Evolutionary conservation across 768 basidiomycete genomes (phyloP).

Genomic region (Psilocybe cubensis): DNA sequence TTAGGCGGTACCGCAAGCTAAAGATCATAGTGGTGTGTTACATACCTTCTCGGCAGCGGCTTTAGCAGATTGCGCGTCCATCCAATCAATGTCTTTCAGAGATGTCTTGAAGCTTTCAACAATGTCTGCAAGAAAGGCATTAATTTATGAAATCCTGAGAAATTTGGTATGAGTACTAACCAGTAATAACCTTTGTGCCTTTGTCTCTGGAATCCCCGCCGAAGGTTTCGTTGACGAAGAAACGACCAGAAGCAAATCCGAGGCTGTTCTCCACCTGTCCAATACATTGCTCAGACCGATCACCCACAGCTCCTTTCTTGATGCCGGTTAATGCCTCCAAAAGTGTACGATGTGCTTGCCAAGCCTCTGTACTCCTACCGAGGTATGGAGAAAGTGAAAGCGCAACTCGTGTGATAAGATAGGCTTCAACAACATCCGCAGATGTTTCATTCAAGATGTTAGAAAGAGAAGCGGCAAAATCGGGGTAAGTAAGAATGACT

Average conservation of each 20-base stretch:
- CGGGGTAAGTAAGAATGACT: constrained; percentile 83
- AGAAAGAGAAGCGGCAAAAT: constrained; percentile 71
- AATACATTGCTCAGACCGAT: constrained; percentile 86
- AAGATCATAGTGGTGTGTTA: not conserved
- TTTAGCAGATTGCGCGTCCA: constrained; percentile 81
- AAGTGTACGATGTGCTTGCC: constrained; percentile 74
- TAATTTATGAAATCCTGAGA: not conserved
- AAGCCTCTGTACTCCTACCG: constrained; percentile 74
- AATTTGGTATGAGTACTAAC: constrained; percentile 36
- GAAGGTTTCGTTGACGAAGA: constrained; percentile 87
- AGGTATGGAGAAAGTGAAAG: constrained; percentile 70
- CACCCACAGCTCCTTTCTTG: constrained; percentile 83
- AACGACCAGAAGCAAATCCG: constrained; percentile 90
- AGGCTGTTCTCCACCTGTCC: constrained; percentile 69
- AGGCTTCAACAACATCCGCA: constrained; percentile 79
- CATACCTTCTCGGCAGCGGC: constrained; percentile 85
- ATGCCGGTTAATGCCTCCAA: constrained; percentile 79
- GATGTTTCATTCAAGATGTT: constrained; percentile 69
- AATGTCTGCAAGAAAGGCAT: constrained; percentile 53
- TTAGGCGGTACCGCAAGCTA: not conserved
- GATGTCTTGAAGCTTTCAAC: constrained; percentile 83
- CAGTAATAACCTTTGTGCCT: constrained; percentile 81
- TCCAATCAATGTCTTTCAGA: constrained; percentile 80
- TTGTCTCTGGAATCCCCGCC: constrained; percentile 77
- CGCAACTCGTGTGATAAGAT: constrained; percentile 81